These are phyloP conservation scores for Liriodendron chinense DNA, from an alignment of 164 flowering plant species.

Conservation along the genomic window DNA sequence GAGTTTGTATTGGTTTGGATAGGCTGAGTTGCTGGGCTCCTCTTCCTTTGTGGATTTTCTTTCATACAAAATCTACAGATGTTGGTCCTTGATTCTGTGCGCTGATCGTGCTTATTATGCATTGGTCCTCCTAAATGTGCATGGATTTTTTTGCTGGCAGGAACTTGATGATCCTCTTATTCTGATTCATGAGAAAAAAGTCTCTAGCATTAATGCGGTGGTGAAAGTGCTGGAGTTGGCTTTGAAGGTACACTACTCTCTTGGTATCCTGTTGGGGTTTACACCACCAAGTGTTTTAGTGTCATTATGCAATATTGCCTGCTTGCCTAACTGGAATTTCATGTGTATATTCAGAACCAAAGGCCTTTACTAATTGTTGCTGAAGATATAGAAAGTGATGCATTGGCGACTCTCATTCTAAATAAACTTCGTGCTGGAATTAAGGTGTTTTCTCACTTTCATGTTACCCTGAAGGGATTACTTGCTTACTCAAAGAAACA, in stretches of 20 bases:
- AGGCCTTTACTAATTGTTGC: constrained; percentile 84
- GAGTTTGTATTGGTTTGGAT: neutral
- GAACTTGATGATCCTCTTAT: constrained; percentile 92
- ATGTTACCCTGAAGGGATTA: neutral
- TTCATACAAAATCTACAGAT: neutral
- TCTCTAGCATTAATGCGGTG: constrained; percentile 65
- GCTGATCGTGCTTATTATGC: neutral
- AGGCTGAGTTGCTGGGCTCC: neutral
- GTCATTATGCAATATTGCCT: neutral
- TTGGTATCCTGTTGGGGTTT: constrained; percentile 24
- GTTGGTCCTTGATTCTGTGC: neutral
- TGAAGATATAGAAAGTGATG: constrained; percentile 95
- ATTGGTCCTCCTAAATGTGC: neutral
- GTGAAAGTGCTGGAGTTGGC: constrained; percentile 89
- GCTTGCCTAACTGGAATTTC: neutral
- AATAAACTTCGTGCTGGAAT: constrained; percentile 95
- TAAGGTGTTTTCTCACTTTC: constrained; percentile 46
- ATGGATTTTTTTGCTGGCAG: constrained; percentile 29
- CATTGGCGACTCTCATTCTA: constrained; percentile 79
- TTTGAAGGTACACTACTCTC: constrained; percentile 54
- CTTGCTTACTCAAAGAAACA: neutral
- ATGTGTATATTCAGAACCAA: constrained; percentile 54
- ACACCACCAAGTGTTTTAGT: neutral
- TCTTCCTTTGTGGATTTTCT: neutral
- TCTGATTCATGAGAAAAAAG: constrained; percentile 86